A percentile compares a stretch with the other conserved stretches of the same genome.
These are phyloP conservation scores for Zostera marina DNA, from an alignment of 116 monocot genomes.

Conservation along the genomic window DNA sequence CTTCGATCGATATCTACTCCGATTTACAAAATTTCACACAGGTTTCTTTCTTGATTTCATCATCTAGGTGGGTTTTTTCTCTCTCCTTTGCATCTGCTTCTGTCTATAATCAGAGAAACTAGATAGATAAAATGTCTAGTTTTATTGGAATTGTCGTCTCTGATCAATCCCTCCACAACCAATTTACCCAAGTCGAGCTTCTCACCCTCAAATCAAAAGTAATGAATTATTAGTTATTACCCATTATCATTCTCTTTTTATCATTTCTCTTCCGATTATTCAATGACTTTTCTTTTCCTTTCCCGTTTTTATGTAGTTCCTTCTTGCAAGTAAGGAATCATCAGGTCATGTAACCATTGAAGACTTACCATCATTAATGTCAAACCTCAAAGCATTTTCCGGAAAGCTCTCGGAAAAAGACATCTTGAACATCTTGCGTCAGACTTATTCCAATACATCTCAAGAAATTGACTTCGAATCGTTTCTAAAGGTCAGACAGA, in stretches of 20 bases:
- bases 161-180: constrained; percentile 87
- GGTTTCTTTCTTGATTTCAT: no score
- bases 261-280: neutral
- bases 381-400: constrained; percentile 43
- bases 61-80: no score
- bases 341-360: constrained; percentile 24
- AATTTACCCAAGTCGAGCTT: constrained; percentile 95
- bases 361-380: constrained; percentile 45
- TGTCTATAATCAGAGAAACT: no score
- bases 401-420: constrained; percentile 44
- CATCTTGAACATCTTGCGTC: constrained; percentile 27
- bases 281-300: neutral
- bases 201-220: constrained; percentile 73
- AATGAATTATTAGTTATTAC: constrained; percentile 11
- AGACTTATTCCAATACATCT: constrained; percentile 40
- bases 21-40: no score
- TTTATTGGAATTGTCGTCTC: constrained; percentile 77
- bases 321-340: constrained; percentile 20
- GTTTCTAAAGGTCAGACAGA: constrained; percentile 41
- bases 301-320: constrained; percentile 24
- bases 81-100: no score
- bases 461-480: constrained; percentile 75
- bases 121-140: constrained; percentile 33
- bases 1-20: no score
- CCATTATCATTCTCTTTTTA: no score